phyloP scores from a whole-genome alignment of 345 rosid species.

The Populus tremula region DNA sequence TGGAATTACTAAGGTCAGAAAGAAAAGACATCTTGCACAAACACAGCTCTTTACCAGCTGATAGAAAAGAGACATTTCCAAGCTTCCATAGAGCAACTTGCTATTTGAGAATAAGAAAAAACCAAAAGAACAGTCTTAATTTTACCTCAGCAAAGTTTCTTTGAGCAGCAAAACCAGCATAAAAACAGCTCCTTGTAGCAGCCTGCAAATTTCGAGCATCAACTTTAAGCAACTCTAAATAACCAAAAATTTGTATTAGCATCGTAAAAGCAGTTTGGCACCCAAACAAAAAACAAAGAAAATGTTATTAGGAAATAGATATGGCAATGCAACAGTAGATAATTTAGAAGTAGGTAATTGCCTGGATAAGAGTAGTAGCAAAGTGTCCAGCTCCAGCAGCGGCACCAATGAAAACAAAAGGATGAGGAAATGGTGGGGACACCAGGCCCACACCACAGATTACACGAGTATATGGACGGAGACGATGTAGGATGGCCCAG shows the following conservation, averaged over 20 bases:
- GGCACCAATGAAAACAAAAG: slow-evolving; percentile 75
- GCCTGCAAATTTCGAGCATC: slow-evolving; percentile 45
- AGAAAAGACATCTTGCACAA: neutral
- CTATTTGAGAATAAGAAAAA: neutral
- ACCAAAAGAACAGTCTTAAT: slow-evolving; percentile 1
- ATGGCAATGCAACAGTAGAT: neutral
- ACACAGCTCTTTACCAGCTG: neutral
- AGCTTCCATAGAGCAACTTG: neutral
- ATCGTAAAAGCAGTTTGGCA: slow-evolving; percentile 1
- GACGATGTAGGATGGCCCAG: too few species aligned
- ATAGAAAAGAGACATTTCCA: neutral
- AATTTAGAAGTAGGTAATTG: slow-evolving; percentile 1
- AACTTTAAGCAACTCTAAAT: slow-evolving; percentile 20
- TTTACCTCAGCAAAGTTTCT: slow-evolving; percentile 97
- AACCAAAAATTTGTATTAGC: too few species aligned
- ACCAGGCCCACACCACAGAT: too few species aligned
- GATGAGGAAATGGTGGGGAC: too few species aligned
- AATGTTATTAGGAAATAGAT: neutral
- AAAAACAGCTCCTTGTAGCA: slow-evolving; percentile 90
- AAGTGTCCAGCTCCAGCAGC: slow-evolving; percentile 92
- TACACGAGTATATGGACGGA: too few species aligned
- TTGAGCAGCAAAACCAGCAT: slow-evolving; percentile 98
- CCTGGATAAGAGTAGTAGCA: slow-evolving; percentile 95
- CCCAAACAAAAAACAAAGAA: neutral
- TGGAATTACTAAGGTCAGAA: neutral